These are phyloP conservation scores for Pholiota microspora DNA, from an alignment of 768 basidiomycete species.

Conservation along the genomic window DNA sequence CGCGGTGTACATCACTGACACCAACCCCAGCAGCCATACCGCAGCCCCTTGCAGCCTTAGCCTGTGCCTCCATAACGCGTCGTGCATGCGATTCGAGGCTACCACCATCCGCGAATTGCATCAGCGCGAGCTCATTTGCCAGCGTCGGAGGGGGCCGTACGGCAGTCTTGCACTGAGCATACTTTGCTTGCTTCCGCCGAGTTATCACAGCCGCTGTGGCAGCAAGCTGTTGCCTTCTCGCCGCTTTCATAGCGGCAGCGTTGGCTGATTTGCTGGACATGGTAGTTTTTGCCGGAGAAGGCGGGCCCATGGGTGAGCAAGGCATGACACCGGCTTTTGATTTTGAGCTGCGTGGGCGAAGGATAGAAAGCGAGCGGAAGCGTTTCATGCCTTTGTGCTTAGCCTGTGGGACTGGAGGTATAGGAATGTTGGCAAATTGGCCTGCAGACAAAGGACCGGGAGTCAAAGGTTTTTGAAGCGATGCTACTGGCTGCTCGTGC, in stretches of 20 bases:
- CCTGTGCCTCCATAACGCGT: conserved; percentile 54
- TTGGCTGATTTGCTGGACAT: conserved; percentile 13
- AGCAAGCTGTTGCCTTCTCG: neutral
- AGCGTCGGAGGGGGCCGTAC: conserved; percentile 45
- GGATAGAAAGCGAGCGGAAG: conserved; percentile 44
- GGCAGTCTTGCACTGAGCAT: neutral
- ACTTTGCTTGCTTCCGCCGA: conserved; percentile 39
- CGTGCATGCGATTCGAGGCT: conserved; percentile 51
- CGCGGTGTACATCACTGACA: conserved; percentile 56
- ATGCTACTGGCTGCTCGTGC: conserved; percentile 4
- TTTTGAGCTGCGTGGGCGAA: conserved; percentile 40
- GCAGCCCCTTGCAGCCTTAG: conserved; percentile 38
- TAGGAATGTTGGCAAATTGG: conserved; percentile 19
- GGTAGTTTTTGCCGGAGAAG: conserved; percentile 21
- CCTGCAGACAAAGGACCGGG: conserved; percentile 15
- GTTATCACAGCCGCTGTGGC: conserved; percentile 25
- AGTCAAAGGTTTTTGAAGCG: conserved; percentile 12
- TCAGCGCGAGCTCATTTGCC: conserved; percentile 62
- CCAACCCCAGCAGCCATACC: conserved; percentile 18
- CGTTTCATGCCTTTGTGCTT: conserved; percentile 23
- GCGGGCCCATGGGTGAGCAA: conserved; percentile 21
- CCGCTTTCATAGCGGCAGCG: conserved; percentile 7
- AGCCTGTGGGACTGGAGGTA: conserved; percentile 21
- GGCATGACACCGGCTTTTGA: conserved; percentile 19
- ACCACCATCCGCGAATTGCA: conserved; percentile 71